These are phyloP conservation scores for Clonostachys sp. DNA, from an alignment of 2,329 filamentous ascomycete species.

Conservation along the genomic window DNA sequence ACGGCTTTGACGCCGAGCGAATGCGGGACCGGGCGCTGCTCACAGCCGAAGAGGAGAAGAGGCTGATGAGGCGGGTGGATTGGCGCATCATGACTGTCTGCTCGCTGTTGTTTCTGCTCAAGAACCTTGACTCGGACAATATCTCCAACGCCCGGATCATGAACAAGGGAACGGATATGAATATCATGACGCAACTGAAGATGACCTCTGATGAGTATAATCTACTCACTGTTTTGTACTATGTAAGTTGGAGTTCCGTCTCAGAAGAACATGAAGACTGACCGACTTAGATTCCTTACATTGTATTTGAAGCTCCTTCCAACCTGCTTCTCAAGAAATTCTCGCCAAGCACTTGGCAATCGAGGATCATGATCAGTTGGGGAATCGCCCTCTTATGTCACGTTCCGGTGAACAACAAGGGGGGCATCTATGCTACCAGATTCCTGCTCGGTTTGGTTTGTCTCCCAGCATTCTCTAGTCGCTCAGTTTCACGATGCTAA, in stretches of 20 bases:
- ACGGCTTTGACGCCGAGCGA: slow-evolving; percentile 18
- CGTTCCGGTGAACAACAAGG: slow-evolving; percentile 26
- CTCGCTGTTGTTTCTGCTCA: slow-evolving; percentile 32
- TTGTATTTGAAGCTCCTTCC: slow-evolving; percentile 30
- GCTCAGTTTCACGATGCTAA: no score
- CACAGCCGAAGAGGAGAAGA: slow-evolving; percentile 14
- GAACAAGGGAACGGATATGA: slow-evolving; percentile 29
- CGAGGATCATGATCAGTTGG: slow-evolving; percentile 34
- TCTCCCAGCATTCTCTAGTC: background rate
- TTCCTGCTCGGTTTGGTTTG: slow-evolving; percentile 24
- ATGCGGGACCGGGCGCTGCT: slow-evolving; percentile 25
- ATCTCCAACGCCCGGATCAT: slow-evolving; percentile 37
- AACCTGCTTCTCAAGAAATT: slow-evolving; percentile 31
- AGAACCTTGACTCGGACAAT: slow-evolving; percentile 31
- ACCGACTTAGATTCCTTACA: slow-evolving; percentile 24
- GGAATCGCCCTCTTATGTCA: slow-evolving; percentile 25
- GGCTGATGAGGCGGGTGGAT: slow-evolving; percentile 13
- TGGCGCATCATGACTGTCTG: slow-evolving; percentile 18
- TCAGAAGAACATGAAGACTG: background rate
- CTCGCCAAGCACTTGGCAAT: slow-evolving; percentile 30
- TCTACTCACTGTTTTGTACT: slow-evolving; percentile 30
- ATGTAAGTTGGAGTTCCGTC: slow-evolving; percentile 15
- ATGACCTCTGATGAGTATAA: slow-evolving; percentile 34
- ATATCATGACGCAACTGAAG: slow-evolving; percentile 32
- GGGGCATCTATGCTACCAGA: slow-evolving; percentile 26